Base-by-base conservation (phyloP, 805 yeast species). In the Starmerella bacillaris region DNA sequence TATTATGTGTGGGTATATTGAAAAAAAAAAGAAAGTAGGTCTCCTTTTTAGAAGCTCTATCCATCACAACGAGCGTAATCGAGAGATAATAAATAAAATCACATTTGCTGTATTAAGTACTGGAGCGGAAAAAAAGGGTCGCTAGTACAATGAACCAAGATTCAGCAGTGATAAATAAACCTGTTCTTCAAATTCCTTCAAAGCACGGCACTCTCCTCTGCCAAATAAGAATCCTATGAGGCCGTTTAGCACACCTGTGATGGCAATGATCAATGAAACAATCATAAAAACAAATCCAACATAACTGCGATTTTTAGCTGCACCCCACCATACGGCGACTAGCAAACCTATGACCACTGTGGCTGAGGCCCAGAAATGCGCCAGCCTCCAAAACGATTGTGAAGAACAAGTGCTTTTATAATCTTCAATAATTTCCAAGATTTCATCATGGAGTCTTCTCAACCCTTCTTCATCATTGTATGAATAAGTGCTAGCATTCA, bases 141-240 rank as follows among this genome's bases (percentile, higher is more conserved):
- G 12, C 26, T 12, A 22, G n/a, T n/a, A 22, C 12, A 22, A 22
- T 22, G 12, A 22, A 6, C 20, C 12, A 18, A 36, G 34, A 31
- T 26, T 37, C 27, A 17, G 35, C 12, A 37, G 37, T 5, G 56
- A 55, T 29, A 57, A 46, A 31, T 52, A 54, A 2, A 83, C 78
- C 51, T 86, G 92, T 44, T 64, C 54, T 39, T 67, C 66, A 4
- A 82, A 82, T 56, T 86, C 96, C 18, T 57, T 58, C 32, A 89
- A 55, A 1, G 84, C 86, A 31, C 96, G 61, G 34, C 60, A 53
- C 51, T 89, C 98, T n/a, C 70, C 64, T 22, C 82, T 62, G 1
- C 92, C 92, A 51, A 84, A 86, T 21, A 82, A 50, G 37, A 64
- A 67, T 27, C 86, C 84, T 30, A 89, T 77, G 37, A 79, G 49